Conservation (phyloP, 2,329 filamentous ascomycete species). For the Cryoendolithus antarcticus region DNA sequence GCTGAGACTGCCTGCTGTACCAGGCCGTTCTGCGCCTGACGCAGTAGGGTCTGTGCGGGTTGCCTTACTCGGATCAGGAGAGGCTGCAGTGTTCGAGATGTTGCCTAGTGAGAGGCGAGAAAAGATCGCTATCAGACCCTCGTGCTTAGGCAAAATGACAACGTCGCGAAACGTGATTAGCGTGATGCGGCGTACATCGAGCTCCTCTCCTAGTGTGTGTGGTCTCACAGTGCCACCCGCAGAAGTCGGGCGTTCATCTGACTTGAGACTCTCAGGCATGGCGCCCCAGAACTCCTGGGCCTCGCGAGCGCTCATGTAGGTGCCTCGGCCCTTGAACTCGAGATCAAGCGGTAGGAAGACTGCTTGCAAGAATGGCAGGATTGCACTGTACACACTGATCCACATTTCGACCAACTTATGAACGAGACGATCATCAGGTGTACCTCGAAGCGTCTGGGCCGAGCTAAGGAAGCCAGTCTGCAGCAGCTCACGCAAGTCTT, state of each 20-base stretch:
- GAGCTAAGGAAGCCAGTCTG: conserved; percentile 71
- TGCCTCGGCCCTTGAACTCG: conserved; percentile 76
- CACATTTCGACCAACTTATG: conserved; percentile 85
- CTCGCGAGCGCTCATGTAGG: conserved; percentile 64
- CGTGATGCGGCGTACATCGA: conserved; percentile 82
- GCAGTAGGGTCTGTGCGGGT: conserved; percentile 20
- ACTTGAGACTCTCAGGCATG: conserved; percentile 35
- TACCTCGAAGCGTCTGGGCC: conserved; percentile 66
- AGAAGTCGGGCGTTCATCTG: conserved; percentile 31
- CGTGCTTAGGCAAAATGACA: conserved; percentile 79
- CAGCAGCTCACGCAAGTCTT: conserved; percentile 64
- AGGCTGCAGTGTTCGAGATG: conserved; percentile 33
- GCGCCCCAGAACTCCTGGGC: conserved; percentile 85
- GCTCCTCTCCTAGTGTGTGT: conserved; percentile 41
- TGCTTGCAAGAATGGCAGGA: conserved; percentile 87
- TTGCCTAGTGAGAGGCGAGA: conserved; percentile 80
- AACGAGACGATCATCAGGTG: conserved; percentile 79
- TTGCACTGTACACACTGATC: conserved; percentile 81
- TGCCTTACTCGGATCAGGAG: conserved; percentile 13
- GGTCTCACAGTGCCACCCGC: conserved; percentile 28
- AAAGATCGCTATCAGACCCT: conserved; percentile 78
- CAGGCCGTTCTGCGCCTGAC: conserved; percentile 24
- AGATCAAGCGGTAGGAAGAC: conserved; percentile 88
- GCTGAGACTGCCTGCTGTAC: conserved; percentile 65
- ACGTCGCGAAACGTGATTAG: conserved; percentile 79